A percentile compares a stretch with the other conserved stretches of the same genome.
Evolutionary conservation across 805 yeast genomes (phyloP).

Genomic region (Yamadazyma takamatsuzukensis): DNA sequence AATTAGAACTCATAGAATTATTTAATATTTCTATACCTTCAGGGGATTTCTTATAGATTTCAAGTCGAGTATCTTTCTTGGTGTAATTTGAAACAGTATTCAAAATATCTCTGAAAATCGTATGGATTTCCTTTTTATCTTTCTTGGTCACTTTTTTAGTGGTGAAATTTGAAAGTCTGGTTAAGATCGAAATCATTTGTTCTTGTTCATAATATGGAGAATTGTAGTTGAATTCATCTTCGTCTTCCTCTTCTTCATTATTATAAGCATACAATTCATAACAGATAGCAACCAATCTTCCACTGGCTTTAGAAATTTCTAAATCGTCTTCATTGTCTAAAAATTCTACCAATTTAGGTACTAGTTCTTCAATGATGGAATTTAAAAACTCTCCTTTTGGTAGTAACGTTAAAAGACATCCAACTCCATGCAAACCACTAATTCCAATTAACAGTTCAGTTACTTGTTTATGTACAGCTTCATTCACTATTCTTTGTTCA

Average conservation of each 20-base stretch:
- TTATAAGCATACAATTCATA: slow-evolving; percentile 51
- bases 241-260: slow-evolving; percentile 33
- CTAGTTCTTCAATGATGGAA: slow-evolving; percentile 36
- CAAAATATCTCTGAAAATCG: slow-evolving; percentile 57
- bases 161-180: slow-evolving; percentile 46
- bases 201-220: slow-evolving; percentile 55
- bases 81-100: slow-evolving; percentile 43
- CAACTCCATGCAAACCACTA: slow-evolving; percentile 46
- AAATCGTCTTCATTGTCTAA: slow-evolving; percentile 38
- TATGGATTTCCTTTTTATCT: slow-evolving; percentile 56
- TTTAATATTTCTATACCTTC: slow-evolving; percentile 32
- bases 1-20: slow-evolving; percentile 29
- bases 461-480: slow-evolving; percentile 25
- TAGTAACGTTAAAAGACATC: slow-evolving; percentile 41
- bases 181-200: slow-evolving; percentile 38
- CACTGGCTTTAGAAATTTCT: slow-evolving; percentile 53
- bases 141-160: slow-evolving; percentile 58
- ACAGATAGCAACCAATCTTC: slow-evolving; percentile 51
- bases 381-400: slow-evolving; percentile 41
- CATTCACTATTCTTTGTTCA: slow-evolving; percentile 30
- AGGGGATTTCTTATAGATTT: slow-evolving; percentile 31
- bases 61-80: slow-evolving; percentile 30
- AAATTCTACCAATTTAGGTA: slow-evolving; percentile 36
- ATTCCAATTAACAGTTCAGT: slow-evolving; percentile 37
- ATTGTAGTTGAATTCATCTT: slow-evolving; percentile 41